These are phyloP conservation scores for Oryza rufipogon DNA, from an alignment of 176 grass and related monocot species.

Conservation along the genomic window DNA sequence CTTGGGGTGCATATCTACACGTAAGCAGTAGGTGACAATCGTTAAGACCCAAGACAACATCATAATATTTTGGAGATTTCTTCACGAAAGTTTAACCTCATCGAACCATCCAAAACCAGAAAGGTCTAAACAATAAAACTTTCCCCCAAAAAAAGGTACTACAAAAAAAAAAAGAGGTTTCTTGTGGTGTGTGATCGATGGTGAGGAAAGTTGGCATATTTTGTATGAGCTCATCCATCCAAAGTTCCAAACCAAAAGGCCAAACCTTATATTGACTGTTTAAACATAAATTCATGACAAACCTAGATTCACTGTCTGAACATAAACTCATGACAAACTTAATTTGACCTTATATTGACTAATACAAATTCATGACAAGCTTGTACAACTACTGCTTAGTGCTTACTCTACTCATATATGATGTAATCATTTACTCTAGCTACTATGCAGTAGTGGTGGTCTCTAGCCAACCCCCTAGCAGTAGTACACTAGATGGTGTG, in stretches of 20 bases:
- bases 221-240: neutral
- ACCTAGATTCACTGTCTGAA: neutral
- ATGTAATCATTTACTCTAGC: neutral
- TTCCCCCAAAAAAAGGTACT: neutral
- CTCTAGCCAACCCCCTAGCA: conserved; percentile 1
- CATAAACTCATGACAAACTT: neutral
- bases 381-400: too few relatives aligned
- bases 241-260: neutral
- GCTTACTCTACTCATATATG: neutral
- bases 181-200: conserved; percentile 6
- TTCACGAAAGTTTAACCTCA: conserved; percentile 42
- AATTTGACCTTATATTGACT: neutral
- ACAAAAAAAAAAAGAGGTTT: neutral
- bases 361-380: neutral
- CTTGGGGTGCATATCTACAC: conserved; percentile 46
- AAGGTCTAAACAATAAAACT: conserved; percentile 6
- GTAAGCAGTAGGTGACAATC: conserved; percentile 55
- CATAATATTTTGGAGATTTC: conserved; percentile 28
- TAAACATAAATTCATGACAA: neutral
- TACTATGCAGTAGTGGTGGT: neutral
- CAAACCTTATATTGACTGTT: neutral
- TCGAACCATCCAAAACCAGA: conserved; percentile 35
- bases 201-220: neutral
- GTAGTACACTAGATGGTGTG: neutral
- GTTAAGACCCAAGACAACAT: conserved; percentile 26